Percentiles rank a stretch among this genome's conserved stretches.
Evolutionary conservation across 805 yeast species (phyloP).

Genomic region (Sugiyamaella chiloensis): DNA sequence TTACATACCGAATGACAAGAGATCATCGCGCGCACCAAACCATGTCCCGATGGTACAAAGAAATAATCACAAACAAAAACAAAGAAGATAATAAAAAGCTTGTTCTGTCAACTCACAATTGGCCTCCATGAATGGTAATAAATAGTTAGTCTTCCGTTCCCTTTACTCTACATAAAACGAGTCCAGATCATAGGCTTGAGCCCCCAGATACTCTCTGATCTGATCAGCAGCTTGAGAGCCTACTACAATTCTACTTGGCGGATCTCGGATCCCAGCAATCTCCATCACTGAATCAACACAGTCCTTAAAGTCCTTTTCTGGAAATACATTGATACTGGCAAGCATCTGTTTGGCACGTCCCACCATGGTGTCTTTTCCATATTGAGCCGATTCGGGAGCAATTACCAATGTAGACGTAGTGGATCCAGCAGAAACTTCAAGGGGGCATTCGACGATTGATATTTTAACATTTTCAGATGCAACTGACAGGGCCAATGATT

Average conservation of each 20-base stretch:
- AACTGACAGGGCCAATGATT: slow-evolving; percentile 31
- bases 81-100: too few relatives aligned
- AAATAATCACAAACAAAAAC: too few relatives aligned
- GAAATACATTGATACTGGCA: slow-evolving; percentile 20
- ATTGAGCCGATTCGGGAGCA: slow-evolving; percentile 15
- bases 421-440: slow-evolving; percentile 27
- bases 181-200: slow-evolving; percentile 33
- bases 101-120: too few relatives aligned
- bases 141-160: too few relatives aligned
- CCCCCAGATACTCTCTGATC: slow-evolving; percentile 28
- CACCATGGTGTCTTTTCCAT: slow-evolving; percentile 12
- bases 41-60: too few relatives aligned
- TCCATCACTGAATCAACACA: slow-evolving; percentile 24
- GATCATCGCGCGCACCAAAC: too few relatives aligned
- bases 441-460: slow-evolving; percentile 30
- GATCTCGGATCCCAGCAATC: slow-evolving; percentile 33
- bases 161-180: slow-evolving; percentile 24
- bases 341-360: slow-evolving; percentile 22
- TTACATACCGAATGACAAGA: too few relatives aligned
- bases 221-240: slow-evolving; percentile 32
- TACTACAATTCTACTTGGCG: slow-evolving; percentile 31
- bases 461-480: slow-evolving; percentile 29
- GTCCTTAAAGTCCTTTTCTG: slow-evolving; percentile 24
- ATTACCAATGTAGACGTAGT: slow-evolving; percentile 3
- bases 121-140: too few relatives aligned